phyloP scores from a whole-genome alignment of 2,329 filamentous ascomycete species.

The Hyphodiscus sp. region DNA sequence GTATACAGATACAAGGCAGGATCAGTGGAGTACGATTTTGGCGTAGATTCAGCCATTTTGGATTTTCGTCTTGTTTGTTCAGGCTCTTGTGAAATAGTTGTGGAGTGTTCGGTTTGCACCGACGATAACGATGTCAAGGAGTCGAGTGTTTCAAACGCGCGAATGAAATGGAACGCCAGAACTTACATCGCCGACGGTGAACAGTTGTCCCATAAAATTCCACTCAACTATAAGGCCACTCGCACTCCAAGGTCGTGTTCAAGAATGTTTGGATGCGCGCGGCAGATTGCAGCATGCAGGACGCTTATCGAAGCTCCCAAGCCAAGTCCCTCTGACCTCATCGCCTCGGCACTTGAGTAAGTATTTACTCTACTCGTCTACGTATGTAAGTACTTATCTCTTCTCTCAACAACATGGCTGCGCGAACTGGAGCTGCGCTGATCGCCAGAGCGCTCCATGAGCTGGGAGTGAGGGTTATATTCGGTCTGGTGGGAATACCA shows the following conservation, averaged over 20 bases:
- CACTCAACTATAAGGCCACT: neutral
- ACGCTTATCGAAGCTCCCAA: neutral
- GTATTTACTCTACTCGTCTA: too few relatives aligned
- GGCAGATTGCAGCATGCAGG: neutral
- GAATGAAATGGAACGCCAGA: neutral
- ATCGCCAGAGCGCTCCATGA: constrained; percentile 25
- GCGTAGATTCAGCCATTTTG: constrained; percentile 28
- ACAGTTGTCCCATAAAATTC: neutral
- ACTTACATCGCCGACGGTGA: neutral
- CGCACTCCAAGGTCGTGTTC: neutral
- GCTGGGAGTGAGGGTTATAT: constrained; percentile 26
- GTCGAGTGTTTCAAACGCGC: neutral
- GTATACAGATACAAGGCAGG: constrained; percentile 89
- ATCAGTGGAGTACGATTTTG: constrained; percentile 41
- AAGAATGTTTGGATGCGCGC: neutral
- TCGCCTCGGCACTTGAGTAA: constrained; percentile 10
- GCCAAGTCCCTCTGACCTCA: neutral
- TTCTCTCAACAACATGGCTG: constrained; percentile 10
- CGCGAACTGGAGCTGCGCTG: constrained; percentile 20
- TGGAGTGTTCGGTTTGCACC: neutral
- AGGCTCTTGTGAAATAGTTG: neutral
- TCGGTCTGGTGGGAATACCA: constrained; percentile 26
- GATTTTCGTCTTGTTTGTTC: neutral
- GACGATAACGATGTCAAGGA: neutral
- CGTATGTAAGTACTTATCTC: neutral